Evolutionary conservation across 331 rosid species (phyloP), one percentile per base, ranked within the genome.

Genomic region (Quercus phellos): DNA sequence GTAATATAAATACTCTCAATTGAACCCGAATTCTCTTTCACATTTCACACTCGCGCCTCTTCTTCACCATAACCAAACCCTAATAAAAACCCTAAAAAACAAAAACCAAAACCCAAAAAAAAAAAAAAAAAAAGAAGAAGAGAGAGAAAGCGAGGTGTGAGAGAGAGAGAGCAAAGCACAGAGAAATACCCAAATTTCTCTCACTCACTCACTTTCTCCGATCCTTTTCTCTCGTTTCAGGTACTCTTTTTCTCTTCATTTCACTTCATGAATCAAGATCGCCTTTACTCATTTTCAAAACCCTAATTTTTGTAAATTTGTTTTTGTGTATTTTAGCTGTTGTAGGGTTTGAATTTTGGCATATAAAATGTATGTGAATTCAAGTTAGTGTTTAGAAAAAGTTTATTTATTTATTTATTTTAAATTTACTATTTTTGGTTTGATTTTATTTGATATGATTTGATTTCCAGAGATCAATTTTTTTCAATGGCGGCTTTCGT

Each of bases 401-500:
- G 17, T 61, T 11, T 22, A 2, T 12, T 5, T 35, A 32, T 63
- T 10, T 30, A 26, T 26, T 26, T 26, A 1, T 26, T 0, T 30
- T 30, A 24, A 24, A 5, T 30, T 46, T 32, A 2, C 19, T 13
- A 4, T 60, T 51, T 51, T 73, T 80, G 21, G 19, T 35, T 35
- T 7, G 46, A 8, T 38, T 38, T 35, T 10, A 35, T 35, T 35
- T 35, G 43, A 35, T 35, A 35, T 35, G 42, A 35, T 35, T 76
- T 73, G 32, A 73, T 71, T 77, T 85, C 64, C 59, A 69, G 80
- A 73, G 42, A 75, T 82, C 42, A 22, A 70, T 72, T 78, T 68
- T 70, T 59, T 26, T 3, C 3, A 77, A 93, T 93, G 98, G 90
- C 90, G 53, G 50, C 93, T 60, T 56, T 86, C 10, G 89, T 86